Evolutionary conservation across 2,329 filamentous ascomycete species (phyloP).

Genomic region (Monosporascus sp.): DNA sequence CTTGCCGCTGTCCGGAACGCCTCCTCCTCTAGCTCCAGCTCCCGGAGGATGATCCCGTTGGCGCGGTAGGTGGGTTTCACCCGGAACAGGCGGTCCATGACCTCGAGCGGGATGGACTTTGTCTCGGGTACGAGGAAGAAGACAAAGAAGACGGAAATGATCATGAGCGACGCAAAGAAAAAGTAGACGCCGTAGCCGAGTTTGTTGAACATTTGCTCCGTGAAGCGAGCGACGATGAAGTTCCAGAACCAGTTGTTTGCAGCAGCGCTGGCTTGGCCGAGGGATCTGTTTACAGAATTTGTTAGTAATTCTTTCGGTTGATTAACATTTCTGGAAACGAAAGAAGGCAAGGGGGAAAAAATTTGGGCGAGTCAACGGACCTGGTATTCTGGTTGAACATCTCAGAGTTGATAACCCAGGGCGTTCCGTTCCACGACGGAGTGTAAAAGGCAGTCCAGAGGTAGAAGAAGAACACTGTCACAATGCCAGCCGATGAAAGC

Average conservation of each 20-base stretch:
- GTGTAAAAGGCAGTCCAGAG: conserved; percentile 70
- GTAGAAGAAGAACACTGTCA: conserved; percentile 67
- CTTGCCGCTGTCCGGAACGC: conserved; percentile 21
- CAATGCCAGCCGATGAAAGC: conserved; percentile 41
- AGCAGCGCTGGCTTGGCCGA: conserved; percentile 67
- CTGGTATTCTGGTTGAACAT: conserved; percentile 69
- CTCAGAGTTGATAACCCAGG: conserved; percentile 71
- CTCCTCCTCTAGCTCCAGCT: conserved; percentile 31
- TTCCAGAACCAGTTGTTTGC: conserved; percentile 71
- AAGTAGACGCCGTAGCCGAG: conserved; percentile 63
- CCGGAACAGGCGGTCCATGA: conserved; percentile 58
- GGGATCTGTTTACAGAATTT: conserved; percentile 29
- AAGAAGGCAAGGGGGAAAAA: background rate
- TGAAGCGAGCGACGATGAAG: conserved; percentile 64
- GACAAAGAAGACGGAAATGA: conserved; percentile 52
- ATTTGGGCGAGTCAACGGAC: conserved; percentile 1
- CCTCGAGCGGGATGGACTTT: conserved; percentile 59
- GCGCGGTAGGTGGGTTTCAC: conserved; percentile 39
- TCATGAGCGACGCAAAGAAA: conserved; percentile 61
- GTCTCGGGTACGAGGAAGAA: conserved; percentile 62
- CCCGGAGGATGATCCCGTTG: conserved; percentile 37
- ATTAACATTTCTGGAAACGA: background rate
- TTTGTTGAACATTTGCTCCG: conserved; percentile 55
- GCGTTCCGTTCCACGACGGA: conserved; percentile 66
- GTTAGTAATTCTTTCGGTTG: background rate